phyloP scores from a whole-genome alignment of 441 rosid genomes.

The Brassica balearica region DNA sequence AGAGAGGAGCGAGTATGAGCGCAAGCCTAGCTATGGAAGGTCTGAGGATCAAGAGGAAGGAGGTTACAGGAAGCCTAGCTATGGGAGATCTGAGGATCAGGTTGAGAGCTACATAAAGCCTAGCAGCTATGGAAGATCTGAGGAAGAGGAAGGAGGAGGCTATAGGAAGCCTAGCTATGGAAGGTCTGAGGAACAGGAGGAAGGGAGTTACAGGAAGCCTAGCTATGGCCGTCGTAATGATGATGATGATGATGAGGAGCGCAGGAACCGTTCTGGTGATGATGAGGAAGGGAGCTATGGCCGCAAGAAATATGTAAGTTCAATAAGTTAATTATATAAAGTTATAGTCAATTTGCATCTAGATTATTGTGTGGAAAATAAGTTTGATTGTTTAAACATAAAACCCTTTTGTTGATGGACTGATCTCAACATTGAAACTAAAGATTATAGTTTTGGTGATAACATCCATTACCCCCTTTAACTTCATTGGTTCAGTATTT shows the following conservation, averaged over 20 bases:
- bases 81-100: conserved; percentile 42
- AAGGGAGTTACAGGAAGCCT: conserved; percentile 28
- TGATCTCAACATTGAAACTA: background rate
- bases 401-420: too few species aligned
- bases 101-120: conserved; percentile 35
- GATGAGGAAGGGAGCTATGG: conserved; percentile 64
- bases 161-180: conserved; percentile 45
- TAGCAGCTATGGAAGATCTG: conserved; percentile 39
- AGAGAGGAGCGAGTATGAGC: conserved; percentile 42
- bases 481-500: background rate
- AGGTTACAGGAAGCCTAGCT: conserved; percentile 34
- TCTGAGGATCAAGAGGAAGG: conserved; percentile 30
- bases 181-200: conserved; percentile 37
- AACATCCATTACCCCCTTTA: background rate
- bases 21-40: conserved; percentile 45
- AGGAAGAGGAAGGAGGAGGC: conserved; percentile 21
- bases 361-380: too few species aligned
- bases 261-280: conserved; percentile 44
- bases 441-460: conserved; percentile 7
- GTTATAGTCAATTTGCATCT: background rate
- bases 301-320: conserved; percentile 59
- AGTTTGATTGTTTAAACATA: too few species aligned
- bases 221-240: conserved; percentile 47
- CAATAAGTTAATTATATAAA: background rate
- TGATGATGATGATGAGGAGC: conserved; percentile 33